A percentile compares a stretch with the other conserved stretches of the same genome.
These are phyloP conservation scores for Atractiella rhizophila DNA, from an alignment of 768 basidiomycete species.

Conservation along the genomic window DNA sequence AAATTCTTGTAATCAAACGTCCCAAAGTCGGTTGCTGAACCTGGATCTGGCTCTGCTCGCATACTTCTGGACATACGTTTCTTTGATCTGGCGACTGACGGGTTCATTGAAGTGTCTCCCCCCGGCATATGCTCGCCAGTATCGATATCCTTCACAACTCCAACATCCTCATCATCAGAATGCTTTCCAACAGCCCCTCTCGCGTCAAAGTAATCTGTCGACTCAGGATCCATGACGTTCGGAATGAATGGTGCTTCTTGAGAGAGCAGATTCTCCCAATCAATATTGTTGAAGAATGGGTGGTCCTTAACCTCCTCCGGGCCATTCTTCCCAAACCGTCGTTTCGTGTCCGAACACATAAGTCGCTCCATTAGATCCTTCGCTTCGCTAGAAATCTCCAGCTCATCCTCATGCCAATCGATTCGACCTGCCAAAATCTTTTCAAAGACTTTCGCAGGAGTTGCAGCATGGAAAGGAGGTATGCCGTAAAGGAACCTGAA, in stretches of 20 bases:
- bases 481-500: conserved; percentile 52
- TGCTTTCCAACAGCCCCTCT: conserved; percentile 71
- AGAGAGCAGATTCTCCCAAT: conserved; percentile 62
- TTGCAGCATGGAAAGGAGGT: conserved; percentile 92
- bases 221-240: conserved; percentile 80
- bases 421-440: conserved; percentile 84
- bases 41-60: no score
- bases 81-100: no score
- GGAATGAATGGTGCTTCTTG: conserved; percentile 88
- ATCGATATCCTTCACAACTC: neutral
- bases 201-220: conserved; percentile 98
- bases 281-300: conserved; percentile 65
- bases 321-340: conserved; percentile 60
- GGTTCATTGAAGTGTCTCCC: no score
- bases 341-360: conserved; percentile 49
- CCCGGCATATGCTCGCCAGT: neutral
- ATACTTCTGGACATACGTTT: no score
- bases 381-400: conserved; percentile 41
- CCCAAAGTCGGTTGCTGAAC: conserved; percentile 54
- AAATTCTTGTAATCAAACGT: conserved; percentile 96
- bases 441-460: conserved; percentile 90
- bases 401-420: conserved; percentile 71
- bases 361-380: conserved; percentile 72
- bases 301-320: conserved; percentile 81
- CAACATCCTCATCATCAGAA: conserved; percentile 57